A percentile compares a stretch with the other conserved stretches of the same genome.
Evolutionary conservation across 2,329 filamentous ascomycete species (phyloP).

Genomic region (Aspergillus pseudoterreus): DNA sequence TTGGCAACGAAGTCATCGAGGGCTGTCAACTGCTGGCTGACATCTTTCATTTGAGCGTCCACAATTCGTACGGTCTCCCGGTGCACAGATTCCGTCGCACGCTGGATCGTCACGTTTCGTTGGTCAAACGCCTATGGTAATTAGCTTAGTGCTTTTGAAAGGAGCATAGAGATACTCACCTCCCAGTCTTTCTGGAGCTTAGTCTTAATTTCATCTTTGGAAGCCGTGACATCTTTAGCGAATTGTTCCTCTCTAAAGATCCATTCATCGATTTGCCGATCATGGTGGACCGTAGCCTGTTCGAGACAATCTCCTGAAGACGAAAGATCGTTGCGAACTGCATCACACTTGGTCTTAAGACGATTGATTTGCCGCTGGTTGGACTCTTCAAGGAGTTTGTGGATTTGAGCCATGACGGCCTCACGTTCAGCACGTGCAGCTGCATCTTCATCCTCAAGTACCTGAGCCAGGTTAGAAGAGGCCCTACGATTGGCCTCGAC

Average conservation of each 20-base stretch:
- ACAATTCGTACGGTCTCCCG: slow-evolving; percentile 87
- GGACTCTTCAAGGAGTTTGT: slow-evolving; percentile 69
- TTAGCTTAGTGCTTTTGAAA: slow-evolving; percentile 21
- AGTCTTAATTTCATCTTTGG: slow-evolving; percentile 72
- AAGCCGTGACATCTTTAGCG: slow-evolving; percentile 66
- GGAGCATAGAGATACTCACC: slow-evolving; percentile 45
- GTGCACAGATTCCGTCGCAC: slow-evolving; percentile 81
- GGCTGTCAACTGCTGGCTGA: slow-evolving; percentile 82
- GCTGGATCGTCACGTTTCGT: slow-evolving; percentile 78
- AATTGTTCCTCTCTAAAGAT: slow-evolving; percentile 64
- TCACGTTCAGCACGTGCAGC: slow-evolving; percentile 71
- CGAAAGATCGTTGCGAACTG: slow-evolving; percentile 62
- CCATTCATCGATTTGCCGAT: slow-evolving; percentile 71
- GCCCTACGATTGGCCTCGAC: slow-evolving; percentile 65
- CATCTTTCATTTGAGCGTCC: slow-evolving; percentile 80
- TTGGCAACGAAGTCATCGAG: slow-evolving; percentile 86
- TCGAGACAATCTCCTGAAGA: slow-evolving; percentile 64
- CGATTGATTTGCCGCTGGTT: slow-evolving; percentile 70
- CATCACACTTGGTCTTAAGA: slow-evolving; percentile 59
- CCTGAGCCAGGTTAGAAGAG: slow-evolving; percentile 63
- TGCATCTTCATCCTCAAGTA: slow-evolving; percentile 71
- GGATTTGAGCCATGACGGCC: slow-evolving; percentile 71
- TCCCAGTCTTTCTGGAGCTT: slow-evolving; percentile 86
- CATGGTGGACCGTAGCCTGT: slow-evolving; percentile 62
- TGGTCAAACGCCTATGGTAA: slow-evolving; percentile 62